phyloP scores from a whole-genome alignment of 495 filamentous ascomycete species.

The Podospora appendiculata region DNA sequence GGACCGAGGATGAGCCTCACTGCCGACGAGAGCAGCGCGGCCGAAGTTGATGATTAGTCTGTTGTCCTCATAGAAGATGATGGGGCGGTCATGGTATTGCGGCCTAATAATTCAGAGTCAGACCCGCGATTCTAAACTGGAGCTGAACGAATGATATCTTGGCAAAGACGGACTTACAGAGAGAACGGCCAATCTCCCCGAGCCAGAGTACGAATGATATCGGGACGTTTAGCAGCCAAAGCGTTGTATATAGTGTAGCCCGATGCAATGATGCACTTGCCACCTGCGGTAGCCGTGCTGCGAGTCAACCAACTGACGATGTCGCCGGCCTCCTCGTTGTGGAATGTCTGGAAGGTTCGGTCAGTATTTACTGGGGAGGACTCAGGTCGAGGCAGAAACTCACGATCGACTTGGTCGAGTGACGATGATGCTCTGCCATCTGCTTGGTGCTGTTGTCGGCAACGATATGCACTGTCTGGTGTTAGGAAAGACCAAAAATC shows the following conservation, averaged over 20 bases:
- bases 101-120: slow-evolving; percentile 16
- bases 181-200: slow-evolving; percentile 56
- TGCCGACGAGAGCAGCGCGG: slow-evolving; percentile 50
- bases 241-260: slow-evolving; percentile 57
- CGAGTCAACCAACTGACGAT: slow-evolving; percentile 58
- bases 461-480: slow-evolving; percentile 40
- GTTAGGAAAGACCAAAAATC: slow-evolving; percentile 7
- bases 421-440: slow-evolving; percentile 39
- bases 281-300: slow-evolving; percentile 46
- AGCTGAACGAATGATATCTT: too few relatives aligned
- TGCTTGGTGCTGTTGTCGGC: slow-evolving; percentile 38
- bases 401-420: slow-evolving; percentile 43
- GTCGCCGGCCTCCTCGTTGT: slow-evolving; percentile 64
- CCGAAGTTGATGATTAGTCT: slow-evolving; percentile 55
- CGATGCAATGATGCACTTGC: slow-evolving; percentile 54
- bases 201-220: slow-evolving; percentile 52
- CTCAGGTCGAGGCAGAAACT: slow-evolving; percentile 8
- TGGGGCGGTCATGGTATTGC: slow-evolving; percentile 44
- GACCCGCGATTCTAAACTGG: too few relatives aligned
- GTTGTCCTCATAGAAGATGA: slow-evolving; percentile 48
- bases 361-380: not conserved
- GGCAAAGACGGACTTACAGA: slow-evolving; percentile 33
- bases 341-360: slow-evolving; percentile 47
- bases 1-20: slow-evolving; percentile 44
- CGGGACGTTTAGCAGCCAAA: slow-evolving; percentile 52